These are phyloP conservation scores for Piromyces finnis DNA, from an alignment of 192 early-diverging fungal species.

Conservation along the genomic window DNA sequence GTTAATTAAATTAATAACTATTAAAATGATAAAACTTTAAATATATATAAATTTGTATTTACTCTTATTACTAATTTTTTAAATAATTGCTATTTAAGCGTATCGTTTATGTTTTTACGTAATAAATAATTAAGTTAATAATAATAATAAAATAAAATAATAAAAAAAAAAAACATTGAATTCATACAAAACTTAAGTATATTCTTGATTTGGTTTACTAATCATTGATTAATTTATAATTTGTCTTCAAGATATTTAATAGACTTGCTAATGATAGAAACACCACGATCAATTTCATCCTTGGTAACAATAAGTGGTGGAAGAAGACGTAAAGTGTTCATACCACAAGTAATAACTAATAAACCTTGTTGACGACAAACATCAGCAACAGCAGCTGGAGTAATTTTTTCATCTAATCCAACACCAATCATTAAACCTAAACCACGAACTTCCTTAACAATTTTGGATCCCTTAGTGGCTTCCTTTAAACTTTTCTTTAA, in stretches of 20 bases:
- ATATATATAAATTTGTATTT: too few species aligned
- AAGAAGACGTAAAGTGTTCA: constrained; percentile 80
- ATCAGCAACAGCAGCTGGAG: constrained; percentile 44
- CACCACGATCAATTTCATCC: constrained; percentile 41
- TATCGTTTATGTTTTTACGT: too few species aligned
- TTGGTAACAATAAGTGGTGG: constrained; percentile 71
- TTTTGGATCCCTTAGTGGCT: constrained; percentile 16
- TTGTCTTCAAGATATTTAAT: background rate
- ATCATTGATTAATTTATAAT: background rate
- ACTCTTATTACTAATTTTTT: too few species aligned
- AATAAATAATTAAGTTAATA: too few species aligned
- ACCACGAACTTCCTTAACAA: constrained; percentile 60
- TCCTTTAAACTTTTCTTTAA: constrained; percentile 23
- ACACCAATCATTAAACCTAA: constrained; percentile 76
- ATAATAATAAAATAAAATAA: too few species aligned
- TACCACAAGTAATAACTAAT: constrained; percentile 68
- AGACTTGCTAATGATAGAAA: background rate
- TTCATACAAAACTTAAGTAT: too few species aligned
- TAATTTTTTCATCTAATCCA: constrained; percentile 20
- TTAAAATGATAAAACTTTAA: too few species aligned
- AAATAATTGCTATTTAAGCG: too few species aligned
- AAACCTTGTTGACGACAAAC: constrained; percentile 66
- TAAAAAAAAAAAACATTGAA: too few species aligned
- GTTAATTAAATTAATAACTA: too few species aligned
- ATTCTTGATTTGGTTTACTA: too few species aligned